Percentiles rank a stretch among this genome's conserved stretches.
phyloP scores from a whole-genome alignment of 192 early-diverging fungal genomes.

The Backusella luteola region DNA sequence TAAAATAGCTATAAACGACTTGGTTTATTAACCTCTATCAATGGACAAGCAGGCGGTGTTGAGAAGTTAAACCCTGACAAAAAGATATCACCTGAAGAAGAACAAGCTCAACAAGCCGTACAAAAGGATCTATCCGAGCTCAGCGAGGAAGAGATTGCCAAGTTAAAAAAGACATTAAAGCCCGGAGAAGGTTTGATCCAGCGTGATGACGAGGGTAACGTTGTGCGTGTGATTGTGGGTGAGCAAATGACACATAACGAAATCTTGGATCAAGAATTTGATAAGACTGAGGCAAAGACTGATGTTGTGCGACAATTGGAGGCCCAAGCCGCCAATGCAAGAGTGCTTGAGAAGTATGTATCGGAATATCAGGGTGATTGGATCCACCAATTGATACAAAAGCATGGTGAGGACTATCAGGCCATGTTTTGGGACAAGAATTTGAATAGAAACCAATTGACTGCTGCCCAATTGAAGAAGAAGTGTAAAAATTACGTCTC shows the following conservation, averaged over 20 bases:
- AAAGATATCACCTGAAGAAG: not conserved
- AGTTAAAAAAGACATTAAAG: conserved; percentile 53
- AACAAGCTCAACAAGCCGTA: conserved; percentile 9
- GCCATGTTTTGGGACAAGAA: conserved; percentile 79
- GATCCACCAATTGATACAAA: conserved; percentile 59
- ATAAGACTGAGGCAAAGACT: conserved; percentile 42
- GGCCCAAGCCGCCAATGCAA: conserved; percentile 47
- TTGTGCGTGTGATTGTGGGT: conserved; percentile 64
- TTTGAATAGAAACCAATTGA: conserved; percentile 70
- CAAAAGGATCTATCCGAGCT: conserved; percentile 38
- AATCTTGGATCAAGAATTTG: conserved; percentile 40
- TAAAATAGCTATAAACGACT: conserved; percentile 60
- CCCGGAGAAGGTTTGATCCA: conserved; percentile 79
- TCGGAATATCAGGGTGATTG: conserved; percentile 56
- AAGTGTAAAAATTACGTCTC: conserved; percentile 29
- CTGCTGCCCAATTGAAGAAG: conserved; percentile 62
- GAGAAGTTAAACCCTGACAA: conserved; percentile 36
- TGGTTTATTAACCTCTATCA: conserved; percentile 65
- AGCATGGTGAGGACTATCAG: conserved; percentile 70
- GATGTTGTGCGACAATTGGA: conserved; percentile 61
- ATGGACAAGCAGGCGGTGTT: conserved; percentile 61
- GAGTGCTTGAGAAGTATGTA: conserved; percentile 46
- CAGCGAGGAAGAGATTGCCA: conserved; percentile 51
- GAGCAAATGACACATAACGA: conserved; percentile 52
- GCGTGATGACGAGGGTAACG: conserved; percentile 74